These are phyloP conservation scores for Cucumis cinereus DNA, from an alignment of 306 rosid genomes.

Conservation along the genomic window DNA sequence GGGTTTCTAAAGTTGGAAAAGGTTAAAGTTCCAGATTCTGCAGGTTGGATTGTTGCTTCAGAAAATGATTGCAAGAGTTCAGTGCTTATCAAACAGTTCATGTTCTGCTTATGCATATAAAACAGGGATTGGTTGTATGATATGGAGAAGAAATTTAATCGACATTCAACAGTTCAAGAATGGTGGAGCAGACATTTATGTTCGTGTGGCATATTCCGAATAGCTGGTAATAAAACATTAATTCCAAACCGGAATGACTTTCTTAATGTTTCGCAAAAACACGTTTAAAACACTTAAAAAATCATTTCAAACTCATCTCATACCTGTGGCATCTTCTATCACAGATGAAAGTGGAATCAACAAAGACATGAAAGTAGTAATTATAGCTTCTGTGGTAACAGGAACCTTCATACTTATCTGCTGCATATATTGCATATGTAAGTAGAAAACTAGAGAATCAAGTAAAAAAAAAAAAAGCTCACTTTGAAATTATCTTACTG, in stretches of 20 bases:
- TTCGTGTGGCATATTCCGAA: conserved; percentile 6
- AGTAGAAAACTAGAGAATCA: not conserved
- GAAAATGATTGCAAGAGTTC: conserved; percentile 10
- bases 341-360: not conserved
- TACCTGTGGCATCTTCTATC: not conserved
- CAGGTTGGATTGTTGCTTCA: not conserved
- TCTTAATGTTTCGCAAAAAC: too few relatives aligned
- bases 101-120: conserved; percentile 37
- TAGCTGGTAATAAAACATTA: not conserved
- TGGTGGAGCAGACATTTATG: conserved; percentile 4
- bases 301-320: not conserved
- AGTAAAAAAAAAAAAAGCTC: not conserved
- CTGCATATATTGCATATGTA: conserved; percentile 9
- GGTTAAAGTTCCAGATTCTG: conserved; percentile 22
- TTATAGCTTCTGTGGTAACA: not conserved
- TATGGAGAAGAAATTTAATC: conserved; percentile 25
- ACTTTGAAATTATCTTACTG: not conserved
- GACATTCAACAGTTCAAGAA: conserved; percentile 14
- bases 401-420: conserved; percentile 3
- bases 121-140: conserved; percentile 28
- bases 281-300: too few relatives aligned
- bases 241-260: not conserved
- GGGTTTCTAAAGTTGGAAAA: conserved; percentile 15
- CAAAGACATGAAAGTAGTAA: not conserved
- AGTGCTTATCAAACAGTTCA: conserved; percentile 33